phyloP scores from a whole-genome alignment of 306 rosid species.

The Abrus pulchellus region DNA sequence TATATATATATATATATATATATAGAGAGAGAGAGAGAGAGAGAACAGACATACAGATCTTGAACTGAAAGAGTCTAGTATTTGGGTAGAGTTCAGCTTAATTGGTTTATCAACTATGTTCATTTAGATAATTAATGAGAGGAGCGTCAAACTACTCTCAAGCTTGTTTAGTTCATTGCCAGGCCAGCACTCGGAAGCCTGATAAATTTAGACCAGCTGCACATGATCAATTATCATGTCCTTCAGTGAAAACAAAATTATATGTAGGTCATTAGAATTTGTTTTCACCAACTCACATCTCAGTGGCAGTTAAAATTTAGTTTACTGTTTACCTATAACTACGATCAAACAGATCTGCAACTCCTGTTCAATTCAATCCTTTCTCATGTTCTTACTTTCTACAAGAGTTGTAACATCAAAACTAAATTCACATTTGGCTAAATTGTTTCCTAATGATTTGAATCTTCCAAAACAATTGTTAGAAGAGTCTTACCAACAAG shows the following conservation, averaged over 20 bases:
- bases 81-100: not conserved
- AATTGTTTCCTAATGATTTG: not conserved
- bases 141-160: not conserved
- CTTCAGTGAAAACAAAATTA: conserved; percentile 1
- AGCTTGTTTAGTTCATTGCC: not conserved
- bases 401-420: not conserved
- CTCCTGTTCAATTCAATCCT: not conserved
- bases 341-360: not conserved
- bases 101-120: not conserved
- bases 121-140: not conserved
- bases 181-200: not conserved
- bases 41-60: too few relatives aligned
- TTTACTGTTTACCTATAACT: not conserved
- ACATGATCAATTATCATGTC: not conserved
- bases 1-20: too few relatives aligned
- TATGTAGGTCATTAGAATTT: not conserved
- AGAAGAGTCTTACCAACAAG: not conserved
- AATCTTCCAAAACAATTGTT: conserved; percentile 11
- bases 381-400: not conserved
- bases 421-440: not conserved
- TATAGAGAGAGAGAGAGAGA: too few relatives aligned
- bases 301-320: not conserved
- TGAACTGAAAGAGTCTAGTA: not conserved
- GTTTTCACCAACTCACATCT: conserved; percentile 3
- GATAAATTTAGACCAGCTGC: not conserved